Conservation (phyloP, 2,329 filamentous ascomycete genomes). For the Aspergillus sp. region DNA sequence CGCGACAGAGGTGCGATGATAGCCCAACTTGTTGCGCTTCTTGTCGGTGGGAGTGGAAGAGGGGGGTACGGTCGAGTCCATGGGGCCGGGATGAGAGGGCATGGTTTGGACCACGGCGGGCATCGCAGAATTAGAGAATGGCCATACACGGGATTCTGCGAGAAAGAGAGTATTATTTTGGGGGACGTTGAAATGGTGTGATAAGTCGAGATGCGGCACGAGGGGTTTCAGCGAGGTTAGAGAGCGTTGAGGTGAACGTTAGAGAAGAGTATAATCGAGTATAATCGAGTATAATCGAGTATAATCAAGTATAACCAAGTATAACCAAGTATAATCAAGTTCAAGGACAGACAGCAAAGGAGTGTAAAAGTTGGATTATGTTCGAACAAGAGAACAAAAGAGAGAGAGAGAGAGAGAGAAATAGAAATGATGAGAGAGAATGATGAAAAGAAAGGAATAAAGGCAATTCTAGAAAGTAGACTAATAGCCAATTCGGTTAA, state of each 20-base stretch:
- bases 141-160: not conserved
- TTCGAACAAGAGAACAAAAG: constrained; percentile 1
- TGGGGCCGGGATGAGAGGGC: constrained; percentile 2
- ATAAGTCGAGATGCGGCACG: no score
- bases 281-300: no score
- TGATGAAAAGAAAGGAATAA: constrained; percentile 2
- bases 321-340: not conserved
- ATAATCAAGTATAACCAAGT: not conserved
- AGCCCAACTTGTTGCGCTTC: constrained; percentile 85
- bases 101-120: not conserved
- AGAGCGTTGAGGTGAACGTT: not conserved
- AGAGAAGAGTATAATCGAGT: not conserved
- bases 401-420: constrained; percentile 4
- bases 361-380: no score
- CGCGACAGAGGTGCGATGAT: constrained; percentile 89
- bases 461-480: not conserved
- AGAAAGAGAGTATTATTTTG: not conserved
- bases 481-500: no score
- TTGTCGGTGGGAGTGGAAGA: constrained; percentile 42
- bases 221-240: not conserved
- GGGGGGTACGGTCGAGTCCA: not conserved
- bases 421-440: not conserved
- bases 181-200: no score
- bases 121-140: not conserved
- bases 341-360: no score